phyloP scores from a whole-genome alignment of 805 yeast genomes.

The Metschnikowia koreensis region DNA sequence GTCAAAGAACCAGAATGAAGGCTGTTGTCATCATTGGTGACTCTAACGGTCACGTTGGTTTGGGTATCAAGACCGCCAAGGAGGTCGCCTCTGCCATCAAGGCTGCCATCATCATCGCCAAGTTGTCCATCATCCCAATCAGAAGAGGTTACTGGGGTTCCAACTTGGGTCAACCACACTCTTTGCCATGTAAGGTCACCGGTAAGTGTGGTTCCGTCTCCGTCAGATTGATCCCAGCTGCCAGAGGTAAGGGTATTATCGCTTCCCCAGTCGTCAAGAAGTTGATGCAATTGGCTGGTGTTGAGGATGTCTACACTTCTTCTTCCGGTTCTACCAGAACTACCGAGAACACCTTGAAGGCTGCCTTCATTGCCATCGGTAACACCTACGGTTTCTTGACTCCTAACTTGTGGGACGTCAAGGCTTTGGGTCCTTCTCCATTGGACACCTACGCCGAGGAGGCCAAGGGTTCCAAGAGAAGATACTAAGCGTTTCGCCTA shows the following conservation, averaged over 20 bases:
- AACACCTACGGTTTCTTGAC: slow-evolving; percentile 99
- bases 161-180: slow-evolving; percentile 99
- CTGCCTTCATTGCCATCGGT: slow-evolving; percentile 98
- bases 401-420: slow-evolving; percentile 96
- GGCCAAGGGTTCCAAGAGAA: slow-evolving; percentile 64
- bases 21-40: slow-evolving; percentile 99
- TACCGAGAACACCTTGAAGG: slow-evolving; percentile 99
- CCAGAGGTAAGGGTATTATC: slow-evolving; percentile 99
- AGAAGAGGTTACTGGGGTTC: slow-evolving; percentile 99
- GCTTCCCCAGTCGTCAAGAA: slow-evolving; percentile 99
- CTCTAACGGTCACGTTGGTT: slow-evolving; percentile 99
- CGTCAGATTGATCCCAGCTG: slow-evolving; percentile 99
- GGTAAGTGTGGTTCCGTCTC: slow-evolving; percentile 99
- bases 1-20: slow-evolving; percentile 99
- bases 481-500: slow-evolving; percentile 49
- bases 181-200: slow-evolving; percentile 95
- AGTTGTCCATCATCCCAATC: slow-evolving; percentile 97
- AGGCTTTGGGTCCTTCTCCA: slow-evolving; percentile 85
- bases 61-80: slow-evolving; percentile 99
- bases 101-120: slow-evolving; percentile 99
- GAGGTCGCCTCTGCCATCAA: slow-evolving; percentile 99
- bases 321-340: slow-evolving; percentile 99
- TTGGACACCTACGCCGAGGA: slow-evolving; percentile 91
- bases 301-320: slow-evolving; percentile 98
- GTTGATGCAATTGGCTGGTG: slow-evolving; percentile 98